Base-by-base conservation (phyloP, 805 yeast genomes). In the Kodamaea nitidulidarum region DNA sequence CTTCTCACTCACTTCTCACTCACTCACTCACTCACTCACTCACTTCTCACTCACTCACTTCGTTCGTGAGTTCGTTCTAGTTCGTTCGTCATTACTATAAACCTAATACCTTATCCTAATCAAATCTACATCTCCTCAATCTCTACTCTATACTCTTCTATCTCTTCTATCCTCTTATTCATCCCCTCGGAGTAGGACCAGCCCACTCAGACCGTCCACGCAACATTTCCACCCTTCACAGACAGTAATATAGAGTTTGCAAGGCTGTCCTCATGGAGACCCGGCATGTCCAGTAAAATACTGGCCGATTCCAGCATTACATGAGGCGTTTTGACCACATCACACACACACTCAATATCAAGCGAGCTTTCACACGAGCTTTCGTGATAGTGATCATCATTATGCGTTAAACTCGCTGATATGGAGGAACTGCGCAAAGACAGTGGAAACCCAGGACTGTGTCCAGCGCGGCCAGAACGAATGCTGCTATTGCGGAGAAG, bases 141-240 rank as follows among this genome's bases (percentile, higher is more conserved):
- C n/a, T n/a, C n/a, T n/a, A n/a, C n/a, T n/a, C n/a, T n/a, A n/a
- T n/a, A n/a, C n/a, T n/a, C n/a, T n/a, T n/a, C n/a, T n/a, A n/a
- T n/a, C n/a, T n/a, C n/a, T n/a, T n/a, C n/a, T n/a, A n/a, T n/a
- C n/a, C n/a, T n/a, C n/a, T n/a, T n/a, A n/a, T n/a, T n/a, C n/a
- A n/a, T n/a, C n/a, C n/a, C n/a, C n/a, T n/a, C n/a, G n/a, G n/a
- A n/a, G n/a, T n/a, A 8, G 22, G 22, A 20, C 28, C 28, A 25
- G 28, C 14, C 28, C 28, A 25, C 21, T 16, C 15, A 30, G 11
- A 30, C 14, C 32, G 6, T 17, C 32, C 32, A 30, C 32, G 7
- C 22, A 7, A 30, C 32, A 16, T 30, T 30, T 17, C 32, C 32
- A 8, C 32, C 32, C 21, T 30, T 30, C 32, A 30, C 32, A 9